These are phyloP conservation scores for Xylaria longipes DNA, from an alignment of 495 filamentous ascomycete genomes.

Conservation along the genomic window DNA sequence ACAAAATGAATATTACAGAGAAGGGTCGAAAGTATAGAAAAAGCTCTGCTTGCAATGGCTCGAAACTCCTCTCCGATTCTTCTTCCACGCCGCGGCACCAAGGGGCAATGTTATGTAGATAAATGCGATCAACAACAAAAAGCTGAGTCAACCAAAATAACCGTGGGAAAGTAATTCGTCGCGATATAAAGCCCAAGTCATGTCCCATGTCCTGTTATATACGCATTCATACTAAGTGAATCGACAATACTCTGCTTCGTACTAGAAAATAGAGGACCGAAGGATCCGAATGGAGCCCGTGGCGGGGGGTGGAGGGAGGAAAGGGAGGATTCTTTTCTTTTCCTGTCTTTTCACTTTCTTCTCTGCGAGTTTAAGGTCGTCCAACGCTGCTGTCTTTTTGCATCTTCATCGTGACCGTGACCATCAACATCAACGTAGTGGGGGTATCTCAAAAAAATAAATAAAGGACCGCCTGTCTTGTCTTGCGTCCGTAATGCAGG, in stretches of 20 bases:
- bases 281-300: neutral
- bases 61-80: neutral
- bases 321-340: neutral
- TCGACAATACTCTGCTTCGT: slow-evolving; percentile 4
- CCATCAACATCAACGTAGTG: slow-evolving; percentile 11
- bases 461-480: slow-evolving; percentile 18
- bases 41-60: neutral
- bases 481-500: slow-evolving; percentile 10
- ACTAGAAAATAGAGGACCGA: neutral
- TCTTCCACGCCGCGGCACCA: slow-evolving; percentile 10
- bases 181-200: neutral
- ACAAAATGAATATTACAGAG: slow-evolving; percentile 18
- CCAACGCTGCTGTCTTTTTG: slow-evolving; percentile 2
- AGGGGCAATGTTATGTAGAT: neutral
- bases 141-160: neutral
- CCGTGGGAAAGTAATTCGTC: neutral
- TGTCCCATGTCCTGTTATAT: slow-evolving; percentile 4
- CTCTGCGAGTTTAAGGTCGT: neutral
- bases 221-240: neutral
- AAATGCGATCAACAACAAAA: neutral
- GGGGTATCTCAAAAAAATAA: slow-evolving; percentile 24
- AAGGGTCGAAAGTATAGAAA: neutral
- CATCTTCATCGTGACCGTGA: slow-evolving; percentile 6
- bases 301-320: neutral
- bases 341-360: neutral